Evolutionary conservation across 2,329 filamentous ascomycete genomes (phyloP).

Genomic region (Cytospora mali): DNA sequence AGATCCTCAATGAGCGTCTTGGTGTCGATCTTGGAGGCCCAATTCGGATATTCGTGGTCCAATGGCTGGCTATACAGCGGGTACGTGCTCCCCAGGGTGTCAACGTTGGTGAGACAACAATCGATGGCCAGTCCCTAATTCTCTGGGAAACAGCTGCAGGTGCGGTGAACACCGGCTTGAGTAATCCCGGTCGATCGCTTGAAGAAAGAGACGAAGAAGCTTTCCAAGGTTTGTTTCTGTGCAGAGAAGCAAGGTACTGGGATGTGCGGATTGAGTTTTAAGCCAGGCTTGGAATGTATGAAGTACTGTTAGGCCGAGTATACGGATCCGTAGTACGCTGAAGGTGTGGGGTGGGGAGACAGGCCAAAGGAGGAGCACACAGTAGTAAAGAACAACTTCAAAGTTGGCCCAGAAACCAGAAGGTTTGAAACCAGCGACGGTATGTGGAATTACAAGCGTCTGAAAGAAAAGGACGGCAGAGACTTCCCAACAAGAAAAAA

Average conservation of each 20-base stretch:
- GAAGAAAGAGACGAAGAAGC: background rate
- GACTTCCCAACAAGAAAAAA: background rate
- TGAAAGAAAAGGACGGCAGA: background rate
- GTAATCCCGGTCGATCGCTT: background rate
- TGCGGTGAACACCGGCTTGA: background rate
- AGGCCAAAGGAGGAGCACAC: background rate
- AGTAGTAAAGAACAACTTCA: too few species aligned
- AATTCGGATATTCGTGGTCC: background rate
- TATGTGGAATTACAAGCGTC: background rate
- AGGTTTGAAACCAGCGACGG: too few species aligned
- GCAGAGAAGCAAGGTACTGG: background rate
- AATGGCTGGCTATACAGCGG: constrained; percentile 5
- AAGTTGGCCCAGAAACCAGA: background rate
- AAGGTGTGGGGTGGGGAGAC: background rate
- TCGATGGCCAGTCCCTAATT: background rate
- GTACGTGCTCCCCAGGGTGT: constrained; percentile 4
- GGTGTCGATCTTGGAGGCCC: background rate
- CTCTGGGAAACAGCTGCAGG: background rate
- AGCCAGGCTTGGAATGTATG: too few species aligned
- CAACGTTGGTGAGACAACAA: background rate
- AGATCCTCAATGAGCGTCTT: background rate
- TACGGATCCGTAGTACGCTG: background rate
- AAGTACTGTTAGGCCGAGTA: too few species aligned
- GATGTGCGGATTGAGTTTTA: background rate
- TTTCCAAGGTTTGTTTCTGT: background rate